Percentiles rank a stretch among this genome's conserved stretches.
These are phyloP conservation scores for Glycyrrhiza uralensis DNA, from an alignment of 306 rosid species.

Conservation along the genomic window DNA sequence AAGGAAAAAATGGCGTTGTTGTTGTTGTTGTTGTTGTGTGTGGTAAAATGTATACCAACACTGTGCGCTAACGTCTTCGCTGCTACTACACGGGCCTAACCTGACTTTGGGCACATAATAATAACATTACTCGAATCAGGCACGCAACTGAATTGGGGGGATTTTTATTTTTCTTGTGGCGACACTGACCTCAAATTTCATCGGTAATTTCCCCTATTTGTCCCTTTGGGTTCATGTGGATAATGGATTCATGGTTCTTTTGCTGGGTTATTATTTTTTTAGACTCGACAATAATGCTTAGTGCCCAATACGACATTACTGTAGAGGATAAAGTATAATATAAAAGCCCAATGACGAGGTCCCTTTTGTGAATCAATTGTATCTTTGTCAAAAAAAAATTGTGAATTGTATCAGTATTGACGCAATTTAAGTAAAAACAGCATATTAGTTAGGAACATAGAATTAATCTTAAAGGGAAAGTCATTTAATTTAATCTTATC, in stretches of 20 bases:
- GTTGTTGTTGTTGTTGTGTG: not conserved
- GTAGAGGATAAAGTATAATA: no score
- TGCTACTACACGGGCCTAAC: not conserved
- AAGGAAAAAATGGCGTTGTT: not conserved
- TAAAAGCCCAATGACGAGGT: no score
- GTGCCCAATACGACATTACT: not conserved
- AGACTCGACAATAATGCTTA: not conserved
- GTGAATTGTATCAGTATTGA: no score
- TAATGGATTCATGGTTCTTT: not conserved
- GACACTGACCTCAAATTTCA: constrained; percentile 10
- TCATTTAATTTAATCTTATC: no score
- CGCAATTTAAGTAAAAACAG: no score
- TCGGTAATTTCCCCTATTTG: not conserved
- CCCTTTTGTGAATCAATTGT: no score
- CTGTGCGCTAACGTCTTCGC: constrained; percentile 21
- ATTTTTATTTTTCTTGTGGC: not conserved
- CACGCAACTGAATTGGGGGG: not conserved
- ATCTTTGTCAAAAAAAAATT: no score
- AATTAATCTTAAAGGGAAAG: no score
- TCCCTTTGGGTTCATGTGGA: not conserved
- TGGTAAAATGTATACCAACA: not conserved
- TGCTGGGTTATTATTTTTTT: not conserved
- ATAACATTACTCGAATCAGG: not conserved
- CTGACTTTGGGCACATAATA: no score
- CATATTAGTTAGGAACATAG: no score